Conservation (phyloP, 768 basidiomycete species). For the Daedaleopsis sinensis region DNA sequence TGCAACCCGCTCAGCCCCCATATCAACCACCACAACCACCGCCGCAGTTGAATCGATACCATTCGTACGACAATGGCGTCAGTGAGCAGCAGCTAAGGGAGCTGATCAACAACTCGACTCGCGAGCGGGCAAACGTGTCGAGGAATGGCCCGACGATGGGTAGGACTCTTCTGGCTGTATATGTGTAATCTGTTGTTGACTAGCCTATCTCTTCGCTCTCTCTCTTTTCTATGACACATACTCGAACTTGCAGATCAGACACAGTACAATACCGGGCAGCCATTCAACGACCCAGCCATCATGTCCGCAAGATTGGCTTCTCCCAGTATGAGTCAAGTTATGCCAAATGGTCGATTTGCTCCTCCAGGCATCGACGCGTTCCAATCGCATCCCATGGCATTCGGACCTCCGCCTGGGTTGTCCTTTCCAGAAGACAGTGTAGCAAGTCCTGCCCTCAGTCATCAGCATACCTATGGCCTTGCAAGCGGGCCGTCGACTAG, state of each 20-base stretch:
- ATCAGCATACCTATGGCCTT: constrained; percentile 22
- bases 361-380: constrained; percentile 20
- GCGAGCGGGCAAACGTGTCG: constrained; percentile 50
- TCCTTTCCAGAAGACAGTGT: constrained; percentile 42
- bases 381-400: constrained; percentile 19
- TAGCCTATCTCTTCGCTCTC: constrained; percentile 17
- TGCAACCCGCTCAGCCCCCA: constrained; percentile 41
- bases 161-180: constrained; percentile 51
- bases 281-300: constrained; percentile 77
- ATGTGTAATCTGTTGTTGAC: constrained; percentile 36
- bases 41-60: constrained; percentile 43
- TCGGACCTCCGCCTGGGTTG: constrained; percentile 72
- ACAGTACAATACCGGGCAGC: constrained; percentile 41
- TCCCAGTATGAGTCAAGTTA: constrained; percentile 29
- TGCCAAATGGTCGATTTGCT: constrained; percentile 27
- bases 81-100: constrained; percentile 81
- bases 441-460: constrained; percentile 36
- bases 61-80: constrained; percentile 59
- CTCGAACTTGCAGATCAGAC: constrained; percentile 33
- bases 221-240: constrained; percentile 18
- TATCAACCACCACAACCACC: constrained; percentile 24
- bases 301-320: constrained; percentile 73
- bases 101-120: constrained; percentile 72
- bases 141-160: constrained; percentile 42
- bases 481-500: constrained; percentile 24